Evolutionary conservation across 805 yeast species (phyloP), one percentile per base, ranked within the genome.

Genomic region (Sugiyamaella qingdaonensis): DNA sequence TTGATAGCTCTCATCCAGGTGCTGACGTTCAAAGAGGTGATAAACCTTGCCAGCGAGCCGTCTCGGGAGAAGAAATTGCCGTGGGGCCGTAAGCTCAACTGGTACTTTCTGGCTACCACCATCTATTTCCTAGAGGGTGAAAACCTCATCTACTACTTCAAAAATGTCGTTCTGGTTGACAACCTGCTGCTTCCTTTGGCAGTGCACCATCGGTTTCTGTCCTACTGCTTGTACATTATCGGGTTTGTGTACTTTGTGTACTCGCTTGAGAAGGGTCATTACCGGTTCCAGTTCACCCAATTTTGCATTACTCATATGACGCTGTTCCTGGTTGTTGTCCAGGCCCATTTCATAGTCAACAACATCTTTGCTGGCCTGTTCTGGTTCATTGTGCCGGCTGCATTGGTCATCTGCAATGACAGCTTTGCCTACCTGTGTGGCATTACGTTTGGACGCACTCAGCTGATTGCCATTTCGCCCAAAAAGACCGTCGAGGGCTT

Each of bases 401-500:
- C 94, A 1, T 76, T 92, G 64, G 99, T 94, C 48, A 88, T 94
- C 60, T 86, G 88, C 52, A 94, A 94, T 68, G 99, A 94, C 68
- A 90, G 92, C 51, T 91, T 89, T 77, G 99, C 99, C 24, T 94
- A 94, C 68, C 75, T 94, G 47, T 94, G 98, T 73, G 99, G 99
- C 45, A 94, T 94, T 60, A 88, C 98, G 1, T 89, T 94, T 72
- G 99, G 99, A 52, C 81, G 78, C 58, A 92, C 97, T 36, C 96
- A 88, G 65, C 80, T 94, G 64, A 88, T 94, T 61, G 89, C 86
- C 49, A 89, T 94, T 58, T 88, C 97, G 10, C 99, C 99, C 53
- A 94, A 94, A 71, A 94, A 94, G 73, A 94, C 99, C 2, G 90
- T 92, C 35, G 99, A 94, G 73, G 99, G 99, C 2, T 94, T 94